Base-by-base conservation (phyloP, 306 rosid genomes). In the Trifolium pratense region DNA sequence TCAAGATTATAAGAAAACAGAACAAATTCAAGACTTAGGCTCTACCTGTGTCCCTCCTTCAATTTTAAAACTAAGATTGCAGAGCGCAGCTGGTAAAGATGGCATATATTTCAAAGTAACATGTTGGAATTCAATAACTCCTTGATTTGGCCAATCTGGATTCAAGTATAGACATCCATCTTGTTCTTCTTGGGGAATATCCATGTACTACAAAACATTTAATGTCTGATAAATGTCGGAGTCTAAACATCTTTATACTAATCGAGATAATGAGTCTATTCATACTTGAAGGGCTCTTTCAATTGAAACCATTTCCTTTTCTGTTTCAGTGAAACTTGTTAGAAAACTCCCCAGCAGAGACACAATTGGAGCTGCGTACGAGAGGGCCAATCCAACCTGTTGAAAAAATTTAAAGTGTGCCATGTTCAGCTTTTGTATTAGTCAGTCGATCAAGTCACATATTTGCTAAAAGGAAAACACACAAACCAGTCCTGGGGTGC, bases 251-350 rank as follows among this genome's bases (percentile, higher is more conserved):
- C 59, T 49, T 51, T 26, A 46, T 58, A 49, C 62, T 17, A 26
- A 73, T 20, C 2, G 51, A 71, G 68, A 34, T 43, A 73, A 34
- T 25, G 75, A 31, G 68, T 67, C 48, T 26, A 42, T 83, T 75
- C 76, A 75, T 89, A 93, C 98, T 93, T 93, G 92, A 66, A 93
- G 96, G 34, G 87, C 83, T 88, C 97, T 84, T 87, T 93, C 98
- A 77, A 93, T 79, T 34, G 97, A 89, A 86, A 93, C 98, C 98
- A 93, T 91, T 81, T 93, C 98, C 81, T 93, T 93, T 80, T 93
- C 98, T 60, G 97, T 93, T 89, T 93, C 98, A 45, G 97, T 88
- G 81, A 91, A 91, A 76, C 98, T 93, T 63, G 94, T 85, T 70
- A 93, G 81, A 74, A 93, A 93, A 80, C 90, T 89, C 36, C 98